Percentiles rank a stretch among this genome's conserved stretches.
phyloP scores from a whole-genome alignment of 495 filamentous ascomycete genomes.

The Penicillium riverlandense region DNA sequence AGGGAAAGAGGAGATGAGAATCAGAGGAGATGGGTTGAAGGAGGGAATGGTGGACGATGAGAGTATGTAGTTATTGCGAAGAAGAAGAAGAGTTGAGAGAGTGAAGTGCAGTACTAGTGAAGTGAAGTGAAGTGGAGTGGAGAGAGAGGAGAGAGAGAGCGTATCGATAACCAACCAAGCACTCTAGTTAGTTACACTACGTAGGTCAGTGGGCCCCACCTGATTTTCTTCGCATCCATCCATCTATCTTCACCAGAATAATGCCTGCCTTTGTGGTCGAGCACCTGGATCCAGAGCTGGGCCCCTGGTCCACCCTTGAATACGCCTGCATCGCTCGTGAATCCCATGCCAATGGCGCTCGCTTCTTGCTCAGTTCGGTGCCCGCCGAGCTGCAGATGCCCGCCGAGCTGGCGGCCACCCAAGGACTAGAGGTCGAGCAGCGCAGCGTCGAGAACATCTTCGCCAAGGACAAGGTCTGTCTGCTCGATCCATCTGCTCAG shows the following conservation, averaged over 20 bases:
- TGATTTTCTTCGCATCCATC: not conserved
- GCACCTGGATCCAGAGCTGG: conserved; percentile 87
- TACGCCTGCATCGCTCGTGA: conserved; percentile 81
- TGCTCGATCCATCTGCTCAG: conserved; percentile 78
- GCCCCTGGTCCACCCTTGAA: conserved; percentile 88
- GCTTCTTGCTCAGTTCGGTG: conserved; percentile 82
- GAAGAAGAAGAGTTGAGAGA: not conserved
- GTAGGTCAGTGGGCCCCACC: not conserved
- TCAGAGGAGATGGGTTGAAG: not conserved
- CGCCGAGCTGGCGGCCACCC: conserved; percentile 46
- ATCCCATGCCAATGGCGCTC: conserved; percentile 55
- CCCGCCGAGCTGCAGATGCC: conserved; percentile 61
- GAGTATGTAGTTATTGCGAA: not conserved
- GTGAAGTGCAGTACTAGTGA: not conserved
- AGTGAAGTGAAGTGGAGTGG: not conserved
- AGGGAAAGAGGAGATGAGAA: conserved; percentile 1
- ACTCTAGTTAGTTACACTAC: too few relatives aligned
- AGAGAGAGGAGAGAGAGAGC: too few relatives aligned
- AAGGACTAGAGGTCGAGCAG: conserved; percentile 58
- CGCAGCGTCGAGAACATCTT: conserved; percentile 74
- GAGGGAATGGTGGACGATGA: not conserved
- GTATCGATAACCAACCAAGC: not conserved
- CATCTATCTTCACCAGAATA: conserved; percentile 2
- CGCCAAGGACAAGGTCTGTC: conserved; percentile 66
- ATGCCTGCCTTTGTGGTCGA: conserved; percentile 74